Evolutionary conservation across 2,329 filamentous ascomycete species (phyloP).

Genomic region (Sporothrix humicola): DNA sequence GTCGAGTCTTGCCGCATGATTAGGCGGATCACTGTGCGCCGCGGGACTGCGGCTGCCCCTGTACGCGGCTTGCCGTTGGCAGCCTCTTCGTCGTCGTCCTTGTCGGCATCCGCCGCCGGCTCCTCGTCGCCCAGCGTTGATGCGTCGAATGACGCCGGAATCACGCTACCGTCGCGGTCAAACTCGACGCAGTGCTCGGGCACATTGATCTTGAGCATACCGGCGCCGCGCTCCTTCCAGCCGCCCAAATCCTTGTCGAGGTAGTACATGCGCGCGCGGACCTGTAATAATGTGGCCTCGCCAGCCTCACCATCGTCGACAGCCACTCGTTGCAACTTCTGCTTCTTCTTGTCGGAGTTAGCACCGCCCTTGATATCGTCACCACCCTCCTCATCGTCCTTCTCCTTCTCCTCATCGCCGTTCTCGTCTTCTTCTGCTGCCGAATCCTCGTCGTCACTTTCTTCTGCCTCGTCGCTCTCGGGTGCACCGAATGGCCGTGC

Average conservation of each 20-base stretch:
- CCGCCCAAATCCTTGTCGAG: constrained; percentile 70
- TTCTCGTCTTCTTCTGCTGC: constrained; percentile 50
- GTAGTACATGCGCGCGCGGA: constrained; percentile 84
- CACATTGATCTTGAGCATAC: constrained; percentile 84
- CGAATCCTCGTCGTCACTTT: constrained; percentile 48
- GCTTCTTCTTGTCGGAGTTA: constrained; percentile 67
- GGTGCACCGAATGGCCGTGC: constrained; percentile 79
- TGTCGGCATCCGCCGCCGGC: constrained; percentile 42
- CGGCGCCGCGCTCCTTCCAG: constrained; percentile 90
- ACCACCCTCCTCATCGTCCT: constrained; percentile 57
- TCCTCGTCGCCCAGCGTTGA: constrained; percentile 37
- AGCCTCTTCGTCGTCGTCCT: constrained; percentile 40
- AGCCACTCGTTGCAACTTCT: constrained; percentile 68
- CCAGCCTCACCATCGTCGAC: constrained; percentile 87
- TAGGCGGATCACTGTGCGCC: constrained; percentile 68
- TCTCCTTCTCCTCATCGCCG: constrained; percentile 50
- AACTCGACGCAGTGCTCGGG: constrained; percentile 62
- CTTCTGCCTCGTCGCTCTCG: constrained; percentile 66
- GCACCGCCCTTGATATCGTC: constrained; percentile 41
- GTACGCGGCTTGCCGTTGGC: constrained; percentile 39
- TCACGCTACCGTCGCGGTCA: constrained; percentile 48
- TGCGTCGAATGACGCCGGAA: constrained; percentile 39
- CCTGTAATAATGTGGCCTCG: constrained; percentile 64
- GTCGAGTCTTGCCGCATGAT: constrained; percentile 92
- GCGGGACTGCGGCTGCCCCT: constrained; percentile 32